Percentiles rank a stretch among this genome's conserved stretches.
These are phyloP conservation scores for Guyanaporus albipodus DNA, from an alignment of 768 basidiomycete genomes.

Conservation along the genomic window DNA sequence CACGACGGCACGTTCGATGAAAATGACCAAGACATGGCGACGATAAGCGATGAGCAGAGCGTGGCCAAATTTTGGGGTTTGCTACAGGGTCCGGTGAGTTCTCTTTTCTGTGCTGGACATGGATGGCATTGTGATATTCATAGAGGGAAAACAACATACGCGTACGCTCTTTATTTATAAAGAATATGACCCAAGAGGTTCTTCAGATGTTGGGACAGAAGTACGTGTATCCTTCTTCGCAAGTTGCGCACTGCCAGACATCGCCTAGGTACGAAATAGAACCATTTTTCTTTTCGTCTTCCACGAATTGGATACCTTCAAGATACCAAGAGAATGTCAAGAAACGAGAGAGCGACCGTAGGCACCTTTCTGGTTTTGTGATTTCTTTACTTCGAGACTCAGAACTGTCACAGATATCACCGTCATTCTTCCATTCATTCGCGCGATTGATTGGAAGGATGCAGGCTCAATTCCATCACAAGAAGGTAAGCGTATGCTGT, in stretches of 20 bases:
- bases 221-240: slow-evolving; percentile 29
- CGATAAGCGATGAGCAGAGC: slow-evolving; percentile 9
- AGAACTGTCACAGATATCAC: slow-evolving; percentile 45
- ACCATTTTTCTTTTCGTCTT: slow-evolving; percentile 63
- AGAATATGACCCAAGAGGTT: slow-evolving; percentile 46
- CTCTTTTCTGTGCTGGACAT: background rate
- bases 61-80: slow-evolving; percentile 34
- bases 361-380: slow-evolving; percentile 31
- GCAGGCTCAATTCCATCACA: background rate
- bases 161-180: slow-evolving; percentile 47
- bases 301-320: slow-evolving; percentile 64
- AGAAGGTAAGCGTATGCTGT: slow-evolving; percentile 6
- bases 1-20: slow-evolving; percentile 9
- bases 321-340: slow-evolving; percentile 52
- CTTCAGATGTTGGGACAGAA: slow-evolving; percentile 54
- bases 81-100: slow-evolving; percentile 34
- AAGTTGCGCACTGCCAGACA: background rate
- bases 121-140: background rate
- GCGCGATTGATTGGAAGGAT: slow-evolving; percentile 25
- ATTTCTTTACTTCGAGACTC: background rate
- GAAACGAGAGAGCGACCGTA: slow-evolving; percentile 48
- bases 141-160: slow-evolving; percentile 36
- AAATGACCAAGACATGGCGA: background rate
- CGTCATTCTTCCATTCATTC: slow-evolving; percentile 50
- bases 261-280: slow-evolving; percentile 46